Evolutionary conservation across 2,329 filamentous ascomycete species (phyloP).

Genomic region (Plectosphaerella plurivora): DNA sequence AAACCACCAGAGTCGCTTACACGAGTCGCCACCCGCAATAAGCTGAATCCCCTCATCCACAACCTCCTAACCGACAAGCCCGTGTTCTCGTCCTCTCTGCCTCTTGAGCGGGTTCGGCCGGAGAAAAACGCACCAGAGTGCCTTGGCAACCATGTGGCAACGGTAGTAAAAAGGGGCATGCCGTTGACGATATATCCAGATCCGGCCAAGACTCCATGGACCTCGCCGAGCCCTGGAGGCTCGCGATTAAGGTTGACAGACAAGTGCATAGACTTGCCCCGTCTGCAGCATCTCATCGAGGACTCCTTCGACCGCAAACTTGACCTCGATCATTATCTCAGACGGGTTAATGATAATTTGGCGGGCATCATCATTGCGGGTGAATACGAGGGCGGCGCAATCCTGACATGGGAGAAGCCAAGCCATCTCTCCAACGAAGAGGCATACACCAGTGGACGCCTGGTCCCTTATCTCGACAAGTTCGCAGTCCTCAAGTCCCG

Average conservation of each 20-base stretch:
- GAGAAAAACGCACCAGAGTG: conserved; percentile 15
- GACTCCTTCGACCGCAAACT: conserved; percentile 87
- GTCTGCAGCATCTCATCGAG: conserved; percentile 82
- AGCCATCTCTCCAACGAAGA: conserved; percentile 51
- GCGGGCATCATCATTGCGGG: conserved; percentile 93
- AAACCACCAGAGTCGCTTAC: conserved; percentile 28
- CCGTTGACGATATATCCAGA: conserved; percentile 80
- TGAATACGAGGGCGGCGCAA: conserved; percentile 92
- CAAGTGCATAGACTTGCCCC: conserved; percentile 74
- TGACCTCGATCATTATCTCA: conserved; percentile 77
- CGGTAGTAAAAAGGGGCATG: conserved; percentile 87
- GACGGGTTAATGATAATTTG: conserved; percentile 73
- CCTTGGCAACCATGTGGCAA: conserved; percentile 45
- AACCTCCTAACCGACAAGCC: conserved; percentile 96
- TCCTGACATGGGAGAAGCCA: conserved; percentile 90
- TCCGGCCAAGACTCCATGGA: conserved; percentile 62
- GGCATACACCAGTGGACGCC: conserved; percentile 51
- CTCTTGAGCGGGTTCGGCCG: conserved; percentile 58
- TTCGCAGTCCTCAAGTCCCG: conserved; percentile 87
- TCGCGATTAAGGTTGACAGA: conserved; percentile 70
- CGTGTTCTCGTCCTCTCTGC: conserved; percentile 85
- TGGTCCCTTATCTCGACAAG: conserved; percentile 94
- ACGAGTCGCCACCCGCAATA: conserved; percentile 49
- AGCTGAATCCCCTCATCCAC: conserved; percentile 83
- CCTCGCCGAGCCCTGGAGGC: conserved; percentile 53